Evolutionary conservation across 768 basidiomycete species (phyloP), one percentile per base, ranked within the genome.

Genomic region (Naganishia vaughanmartiniae): DNA sequence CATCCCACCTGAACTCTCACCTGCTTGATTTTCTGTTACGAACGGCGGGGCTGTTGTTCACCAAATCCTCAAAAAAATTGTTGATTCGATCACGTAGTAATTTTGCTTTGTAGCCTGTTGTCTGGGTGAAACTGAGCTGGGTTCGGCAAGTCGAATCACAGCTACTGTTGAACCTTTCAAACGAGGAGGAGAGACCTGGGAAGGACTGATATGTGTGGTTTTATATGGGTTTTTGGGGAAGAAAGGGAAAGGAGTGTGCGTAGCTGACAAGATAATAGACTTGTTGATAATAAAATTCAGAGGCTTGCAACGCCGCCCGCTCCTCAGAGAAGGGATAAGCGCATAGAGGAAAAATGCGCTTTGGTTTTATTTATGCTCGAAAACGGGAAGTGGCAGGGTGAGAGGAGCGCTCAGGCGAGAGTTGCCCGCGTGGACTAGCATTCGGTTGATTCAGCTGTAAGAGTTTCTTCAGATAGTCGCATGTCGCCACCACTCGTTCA

Each of bases 21-120:
- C 39, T 51, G 48, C n/a, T 42, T 63, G 60, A 63, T 63, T 63
- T 63, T 63, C 60, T 63, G 60, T 63, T 63, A 45, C 60, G 39
- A 63, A 63, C 60, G 60, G 60, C 60, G 60, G 60, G 60, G 60
- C 60, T 63, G 60, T 45, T 63, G 60, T 63, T 63, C 60, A 63
- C 60, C 39, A 63, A 45, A 63, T 63, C 60, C 60, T 63, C 60
- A 63, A 63, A 31, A 58, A 39, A 30, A 19, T 45, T 36, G 60
- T 63, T 63, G 60, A 63, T 45, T 63, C 60, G 60, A 63, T 63
- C 60, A 63, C 60, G 60, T 63, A 42, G 42, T 2, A 63, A 63
- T 63, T 63, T 63, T 63, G 39, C 36, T 24, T 60, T 46, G 36
- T 45, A 42, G 5, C 60, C 46, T n/a, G 36, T 63, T 63, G 36